Percentiles rank a stretch among this genome's conserved stretches.
phyloP scores from a whole-genome alignment of 2,329 filamentous ascomycete genomes.

The Colletotrichum liaoningense region DNA sequence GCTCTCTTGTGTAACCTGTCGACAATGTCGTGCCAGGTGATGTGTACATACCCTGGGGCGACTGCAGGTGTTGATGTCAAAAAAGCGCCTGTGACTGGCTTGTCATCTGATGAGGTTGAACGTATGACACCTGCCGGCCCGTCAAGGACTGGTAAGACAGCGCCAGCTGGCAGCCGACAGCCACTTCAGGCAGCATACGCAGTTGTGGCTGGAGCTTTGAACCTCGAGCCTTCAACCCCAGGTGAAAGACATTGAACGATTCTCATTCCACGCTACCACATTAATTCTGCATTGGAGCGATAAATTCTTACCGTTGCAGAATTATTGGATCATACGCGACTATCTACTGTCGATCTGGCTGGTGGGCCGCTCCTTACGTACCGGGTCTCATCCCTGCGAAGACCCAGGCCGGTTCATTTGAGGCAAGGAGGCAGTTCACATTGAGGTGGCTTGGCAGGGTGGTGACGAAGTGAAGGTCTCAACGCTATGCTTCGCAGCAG shows the following conservation, averaged over 20 bases:
- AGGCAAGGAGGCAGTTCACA: neutral
- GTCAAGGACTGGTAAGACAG: neutral
- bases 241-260: slow-evolving; percentile 7
- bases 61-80: neutral
- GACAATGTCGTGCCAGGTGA: neutral
- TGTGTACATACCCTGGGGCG: too few species aligned
- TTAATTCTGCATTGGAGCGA: neutral
- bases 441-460: slow-evolving; percentile 4
- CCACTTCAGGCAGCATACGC: slow-evolving; percentile 24
- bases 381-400: slow-evolving; percentile 14
- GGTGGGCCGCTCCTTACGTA: slow-evolving; percentile 24
- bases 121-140: neutral
- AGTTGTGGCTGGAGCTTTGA: slow-evolving; percentile 21
- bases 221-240: slow-evolving; percentile 18
- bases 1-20: neutral
- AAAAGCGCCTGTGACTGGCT: neutral
- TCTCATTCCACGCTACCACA: neutral
- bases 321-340: neutral
- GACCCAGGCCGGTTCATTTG: slow-evolving; percentile 1
- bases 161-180: neutral
- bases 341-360: slow-evolving; percentile 9
- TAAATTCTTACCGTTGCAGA: neutral
- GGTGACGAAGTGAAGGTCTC: slow-evolving; percentile 5
- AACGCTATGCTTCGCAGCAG: neutral
- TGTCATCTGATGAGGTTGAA: neutral